phyloP scores from a whole-genome alignment of 805 yeast species.

The Lipomyces yamanashiensis region DNA sequence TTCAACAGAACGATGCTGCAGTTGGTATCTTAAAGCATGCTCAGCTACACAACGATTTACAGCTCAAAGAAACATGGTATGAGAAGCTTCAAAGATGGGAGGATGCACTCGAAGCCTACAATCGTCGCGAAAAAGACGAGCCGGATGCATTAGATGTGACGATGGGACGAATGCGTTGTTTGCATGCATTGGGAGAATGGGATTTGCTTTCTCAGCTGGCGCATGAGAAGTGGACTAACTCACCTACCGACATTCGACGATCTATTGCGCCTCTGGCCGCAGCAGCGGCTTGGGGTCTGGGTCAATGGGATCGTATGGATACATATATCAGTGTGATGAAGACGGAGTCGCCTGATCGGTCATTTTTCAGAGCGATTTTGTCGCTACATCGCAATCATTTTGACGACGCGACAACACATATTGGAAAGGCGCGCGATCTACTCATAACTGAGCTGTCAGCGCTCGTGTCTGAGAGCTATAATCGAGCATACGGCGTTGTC shows the following conservation, averaged over 20 bases:
- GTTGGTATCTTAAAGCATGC: constrained; percentile 95
- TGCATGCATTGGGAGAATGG: constrained; percentile 99
- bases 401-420: constrained; percentile 77
- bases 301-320: constrained; percentile 96
- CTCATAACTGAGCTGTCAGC: constrained; percentile 93
- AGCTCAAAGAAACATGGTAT: constrained; percentile 95
- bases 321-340: constrained; percentile 88
- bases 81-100: constrained; percentile 98
- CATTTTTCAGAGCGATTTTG: constrained; percentile 90
- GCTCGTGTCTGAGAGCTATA: constrained; percentile 90
- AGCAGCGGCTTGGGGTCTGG: constrained; percentile 98
- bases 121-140: constrained; percentile 67
- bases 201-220: constrained; percentile 87
- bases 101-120: constrained; percentile 90
- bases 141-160: constrained; percentile 75
- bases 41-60: constrained; percentile 72
- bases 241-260: constrained; percentile 73
- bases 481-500: constrained; percentile 94
- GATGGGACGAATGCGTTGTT: constrained; percentile 97
- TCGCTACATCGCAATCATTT: constrained; percentile 85
- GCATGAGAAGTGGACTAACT: constrained; percentile 77
- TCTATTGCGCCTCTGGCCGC: constrained; percentile 97
- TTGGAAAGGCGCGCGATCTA: constrained; percentile 82
- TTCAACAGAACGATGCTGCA: constrained; percentile 97
- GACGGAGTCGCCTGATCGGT: constrained; percentile 88